Conservation (phyloP, 176 grass and related monocot genomes). For the Carex myosuroides region DNA sequence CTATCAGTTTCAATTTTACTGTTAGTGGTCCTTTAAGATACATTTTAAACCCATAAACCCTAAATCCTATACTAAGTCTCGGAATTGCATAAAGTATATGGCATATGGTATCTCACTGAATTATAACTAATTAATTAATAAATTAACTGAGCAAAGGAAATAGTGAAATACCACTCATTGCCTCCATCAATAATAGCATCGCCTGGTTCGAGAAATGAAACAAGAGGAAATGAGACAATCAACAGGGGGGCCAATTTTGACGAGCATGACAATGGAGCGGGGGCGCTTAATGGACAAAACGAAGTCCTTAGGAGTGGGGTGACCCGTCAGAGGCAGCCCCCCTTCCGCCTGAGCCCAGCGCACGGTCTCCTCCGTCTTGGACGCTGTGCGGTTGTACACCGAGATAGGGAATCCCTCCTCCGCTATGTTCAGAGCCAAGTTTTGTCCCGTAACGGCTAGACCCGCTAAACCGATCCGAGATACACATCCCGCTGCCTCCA, state of each 20-base stretch:
- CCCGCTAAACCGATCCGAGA: conserved; percentile 76
- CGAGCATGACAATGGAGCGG: conserved; percentile 64
- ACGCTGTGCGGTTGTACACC: conserved; percentile 81
- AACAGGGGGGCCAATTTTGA: conserved; percentile 65
- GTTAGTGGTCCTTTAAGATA: not conserved
- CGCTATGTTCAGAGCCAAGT: conserved; percentile 86
- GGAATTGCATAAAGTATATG: not conserved
- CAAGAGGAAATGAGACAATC: conserved; percentile 66
- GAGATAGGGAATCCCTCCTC: conserved; percentile 91
- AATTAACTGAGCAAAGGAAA: not conserved
- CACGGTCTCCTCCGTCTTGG: conserved; percentile 77
- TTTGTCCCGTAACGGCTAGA: conserved; percentile 90
- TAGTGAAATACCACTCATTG: conserved; percentile 46
- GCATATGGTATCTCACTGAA: not conserved
- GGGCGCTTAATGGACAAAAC: conserved; percentile 68
- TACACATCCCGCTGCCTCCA: conserved; percentile 9
- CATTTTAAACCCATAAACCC: not conserved
- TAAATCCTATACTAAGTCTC: not conserved
- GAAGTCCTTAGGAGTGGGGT: conserved; percentile 59
- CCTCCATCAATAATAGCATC: conserved; percentile 81
- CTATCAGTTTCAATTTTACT: conserved; percentile 27
- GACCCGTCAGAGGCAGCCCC: conserved; percentile 50
- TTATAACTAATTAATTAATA: not conserved
- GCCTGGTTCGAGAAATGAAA: conserved; percentile 56
- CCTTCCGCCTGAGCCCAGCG: conserved; percentile 50